Evolutionary conservation across 768 basidiomycete genomes (phyloP), one percentile per base, ranked within the genome.

Genomic region (Leucosporidium scottii): DNA sequence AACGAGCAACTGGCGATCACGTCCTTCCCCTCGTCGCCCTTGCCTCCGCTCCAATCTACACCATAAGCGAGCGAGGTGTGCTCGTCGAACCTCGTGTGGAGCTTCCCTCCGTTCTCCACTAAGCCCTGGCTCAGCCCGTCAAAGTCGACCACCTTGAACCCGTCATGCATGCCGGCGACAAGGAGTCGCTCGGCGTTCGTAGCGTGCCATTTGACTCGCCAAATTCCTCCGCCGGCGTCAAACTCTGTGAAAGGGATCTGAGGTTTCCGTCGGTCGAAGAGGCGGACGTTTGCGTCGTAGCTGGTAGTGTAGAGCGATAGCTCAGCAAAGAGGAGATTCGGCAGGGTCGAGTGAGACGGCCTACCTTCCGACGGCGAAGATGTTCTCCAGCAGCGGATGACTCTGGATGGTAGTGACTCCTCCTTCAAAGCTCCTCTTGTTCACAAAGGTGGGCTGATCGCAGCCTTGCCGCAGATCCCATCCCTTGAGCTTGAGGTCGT

Each of bases 131-230:
- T 18, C 76, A 76, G 62, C 64, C 78, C 64, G 55, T 70, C 66
- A 66, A 90, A 85, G 2, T 78, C 81, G 56, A 92, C 77, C 9
- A 94, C 82, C 76, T 96, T 96, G 83, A 91, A 93, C 15, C 94
- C 93, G 70, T 92, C 92, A 76, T 94, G 93, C 96, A 98, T 99
- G 75, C 90, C 92, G 0, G 93, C 96, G n/a, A 92, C 85, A 25
- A 97, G 83, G 2, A 98, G 82, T 74, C 93, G 89, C 48, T 83
- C 74, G 3, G 75, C 72, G 3, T 82, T 70, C 7, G 83, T 84
- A 10, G 93, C 92, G 78, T 98, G 92, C 91, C 93, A 99, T 78
- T 94, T 93, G 66, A 91, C 86, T 23, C 96, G 84, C 96, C 96
- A 99, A 17, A 86, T 89, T 4, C 96, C 96, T 18, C 96, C 96